These are phyloP conservation scores for Fennellomyces sp. DNA, from an alignment of 371 early-diverging fungal species.

Conservation along the genomic window DNA sequence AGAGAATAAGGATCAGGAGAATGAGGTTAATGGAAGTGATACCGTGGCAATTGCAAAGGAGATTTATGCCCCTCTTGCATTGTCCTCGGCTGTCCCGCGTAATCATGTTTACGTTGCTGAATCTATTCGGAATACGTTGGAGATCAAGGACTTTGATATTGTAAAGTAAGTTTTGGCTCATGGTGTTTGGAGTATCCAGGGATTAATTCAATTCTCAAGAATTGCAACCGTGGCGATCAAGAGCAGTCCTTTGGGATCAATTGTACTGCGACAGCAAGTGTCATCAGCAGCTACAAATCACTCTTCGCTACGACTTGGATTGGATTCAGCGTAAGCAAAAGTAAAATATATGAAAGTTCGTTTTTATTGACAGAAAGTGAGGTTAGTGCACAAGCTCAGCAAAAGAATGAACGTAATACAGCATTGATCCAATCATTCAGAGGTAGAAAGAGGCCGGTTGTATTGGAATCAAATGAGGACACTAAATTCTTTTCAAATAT, in stretches of 20 bases:
- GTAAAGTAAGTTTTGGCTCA: constrained; percentile 33
- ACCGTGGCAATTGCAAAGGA: constrained; percentile 20
- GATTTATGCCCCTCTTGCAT: constrained; percentile 37
- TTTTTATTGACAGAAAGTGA: background rate
- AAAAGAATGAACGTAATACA: constrained; percentile 28
- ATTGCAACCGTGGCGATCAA: constrained; percentile 39
- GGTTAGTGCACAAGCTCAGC: constrained; percentile 28
- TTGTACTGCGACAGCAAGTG: constrained; percentile 31
- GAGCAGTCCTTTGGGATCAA: constrained; percentile 24
- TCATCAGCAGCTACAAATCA: constrained; percentile 11
- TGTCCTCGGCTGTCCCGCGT: constrained; percentile 35
- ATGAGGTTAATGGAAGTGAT: constrained; percentile 32
- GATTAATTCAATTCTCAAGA: no score
- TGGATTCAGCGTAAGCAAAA: constrained; percentile 28
- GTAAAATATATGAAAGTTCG: background rate
- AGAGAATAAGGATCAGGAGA: background rate
- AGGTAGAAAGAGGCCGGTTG: constrained; percentile 24
- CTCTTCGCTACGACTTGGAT: constrained; percentile 40
- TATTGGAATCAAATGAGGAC: background rate
- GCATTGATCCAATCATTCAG: constrained; percentile 24
- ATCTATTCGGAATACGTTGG: constrained; percentile 43
- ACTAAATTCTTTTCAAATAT: background rate
- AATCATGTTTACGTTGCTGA: constrained; percentile 55
- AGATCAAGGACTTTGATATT: constrained; percentile 47
- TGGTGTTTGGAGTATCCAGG: no score